A percentile compares a stretch with the other conserved stretches of the same genome.
Evolutionary conservation across 768 basidiomycete species (phyloP).

Genomic region (Suillus americanus): DNA sequence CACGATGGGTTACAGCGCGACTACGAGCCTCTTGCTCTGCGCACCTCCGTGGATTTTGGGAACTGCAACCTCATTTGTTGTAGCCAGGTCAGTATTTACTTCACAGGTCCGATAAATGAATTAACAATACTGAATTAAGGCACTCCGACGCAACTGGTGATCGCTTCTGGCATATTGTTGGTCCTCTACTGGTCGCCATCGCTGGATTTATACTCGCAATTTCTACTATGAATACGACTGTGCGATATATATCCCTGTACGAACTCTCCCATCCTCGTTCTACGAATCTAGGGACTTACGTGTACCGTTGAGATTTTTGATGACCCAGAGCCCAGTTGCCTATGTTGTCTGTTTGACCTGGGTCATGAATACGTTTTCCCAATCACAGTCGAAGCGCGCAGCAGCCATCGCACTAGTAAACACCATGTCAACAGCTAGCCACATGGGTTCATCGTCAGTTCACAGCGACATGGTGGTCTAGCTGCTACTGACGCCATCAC

Average conservation of each 20-base stretch:
- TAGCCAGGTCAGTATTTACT: constrained; percentile 41
- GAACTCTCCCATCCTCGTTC: constrained; percentile 15
- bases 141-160: constrained; percentile 74
- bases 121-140: constrained; percentile 29
- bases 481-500: not conserved
- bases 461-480: constrained; percentile 5
- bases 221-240: constrained; percentile 56
- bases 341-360: constrained; percentile 62
- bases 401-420: constrained; percentile 81
- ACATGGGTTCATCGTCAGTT: constrained; percentile 75
- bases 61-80: constrained; percentile 51
- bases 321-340: constrained; percentile 69
- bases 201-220: constrained; percentile 66
- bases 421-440: constrained; percentile 76
- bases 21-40: constrained; percentile 67
- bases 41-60: constrained; percentile 74
- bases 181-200: constrained; percentile 54
- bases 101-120: not conserved
- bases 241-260: constrained; percentile 65
- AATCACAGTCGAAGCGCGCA: constrained; percentile 81
- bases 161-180: constrained; percentile 67
- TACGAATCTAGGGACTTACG: not conserved
- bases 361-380: constrained; percentile 60
- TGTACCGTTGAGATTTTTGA: constrained; percentile 56
- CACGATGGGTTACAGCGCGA: constrained; percentile 67